These are phyloP conservation scores for Oryza coarctata DNA, from an alignment of 176 grass and related monocot genomes.

Conservation along the genomic window DNA sequence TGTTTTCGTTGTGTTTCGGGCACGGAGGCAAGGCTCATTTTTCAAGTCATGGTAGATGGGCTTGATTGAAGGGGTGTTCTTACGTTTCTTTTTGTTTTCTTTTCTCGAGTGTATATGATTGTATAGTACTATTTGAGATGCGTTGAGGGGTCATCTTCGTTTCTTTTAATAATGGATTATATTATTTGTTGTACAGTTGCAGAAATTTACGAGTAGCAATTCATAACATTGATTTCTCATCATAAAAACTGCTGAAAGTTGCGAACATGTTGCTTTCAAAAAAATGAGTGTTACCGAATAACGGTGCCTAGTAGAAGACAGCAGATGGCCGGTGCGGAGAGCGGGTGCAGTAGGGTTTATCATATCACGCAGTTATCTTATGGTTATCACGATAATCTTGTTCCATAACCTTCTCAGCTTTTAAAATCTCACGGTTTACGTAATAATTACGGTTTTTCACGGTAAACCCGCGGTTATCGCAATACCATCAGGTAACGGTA, in stretches of 20 bases:
- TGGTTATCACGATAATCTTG: too few relatives aligned
- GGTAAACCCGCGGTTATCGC: too few relatives aligned
- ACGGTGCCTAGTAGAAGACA: too few relatives aligned
- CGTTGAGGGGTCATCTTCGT: neutral
- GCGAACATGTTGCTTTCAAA: neutral
- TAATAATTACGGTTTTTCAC: too few relatives aligned
- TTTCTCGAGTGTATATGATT: constrained; percentile 22
- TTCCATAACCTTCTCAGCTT: too few relatives aligned
- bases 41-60: neutral
- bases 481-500: too few relatives aligned
- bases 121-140: neutral
- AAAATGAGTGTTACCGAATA: too few relatives aligned
- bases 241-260: neutral
- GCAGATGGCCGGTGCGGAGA: too few relatives aligned
- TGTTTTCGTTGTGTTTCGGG: constrained; percentile 10
- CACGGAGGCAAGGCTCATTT: neutral
- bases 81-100: neutral
- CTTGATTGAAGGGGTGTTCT: neutral
- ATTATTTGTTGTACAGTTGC: neutral
- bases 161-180: neutral
- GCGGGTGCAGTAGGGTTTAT: too few relatives aligned
- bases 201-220: neutral
- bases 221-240: neutral
- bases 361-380: too few relatives aligned
- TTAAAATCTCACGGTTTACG: too few relatives aligned